Evolutionary conservation across 306 rosid genomes (phyloP).

Genomic region (Erythrophleum fordii): DNA sequence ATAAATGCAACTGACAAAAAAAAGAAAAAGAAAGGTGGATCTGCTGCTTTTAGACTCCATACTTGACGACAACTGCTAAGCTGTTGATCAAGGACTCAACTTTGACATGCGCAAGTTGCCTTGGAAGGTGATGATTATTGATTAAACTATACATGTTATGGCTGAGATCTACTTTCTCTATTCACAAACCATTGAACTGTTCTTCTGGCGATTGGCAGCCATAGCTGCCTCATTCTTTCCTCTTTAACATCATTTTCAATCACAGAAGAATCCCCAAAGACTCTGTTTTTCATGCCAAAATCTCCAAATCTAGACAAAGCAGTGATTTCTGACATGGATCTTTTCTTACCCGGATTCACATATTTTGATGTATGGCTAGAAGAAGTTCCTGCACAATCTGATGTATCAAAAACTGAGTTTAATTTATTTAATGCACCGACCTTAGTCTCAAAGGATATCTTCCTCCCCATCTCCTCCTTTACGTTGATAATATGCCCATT

Average conservation of each 20-base stretch:
- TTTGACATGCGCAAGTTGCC: background rate
- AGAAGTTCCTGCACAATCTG: slow-evolving; percentile 21
- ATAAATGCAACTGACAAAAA: background rate
- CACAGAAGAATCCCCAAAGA: slow-evolving; percentile 47
- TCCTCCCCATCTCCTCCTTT: slow-evolving; percentile 72
- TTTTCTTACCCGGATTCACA: slow-evolving; percentile 51
- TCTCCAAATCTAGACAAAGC: slow-evolving; percentile 68
- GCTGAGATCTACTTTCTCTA: slow-evolving; percentile 69
- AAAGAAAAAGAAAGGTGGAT: background rate
- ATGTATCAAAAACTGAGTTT: slow-evolving; percentile 37
- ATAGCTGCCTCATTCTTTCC: slow-evolving; percentile 71
- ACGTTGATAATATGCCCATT: slow-evolving; percentile 55
- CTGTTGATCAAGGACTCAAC: background rate
- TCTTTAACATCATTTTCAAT: slow-evolving; percentile 53
- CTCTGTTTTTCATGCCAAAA: slow-evolving; percentile 46
- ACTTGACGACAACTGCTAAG: slow-evolving; percentile 27
- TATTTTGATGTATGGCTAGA: slow-evolving; percentile 45
- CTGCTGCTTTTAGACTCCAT: slow-evolving; percentile 36
- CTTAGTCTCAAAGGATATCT: slow-evolving; percentile 65
- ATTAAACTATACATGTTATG: slow-evolving; percentile 56
- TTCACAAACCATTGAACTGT: slow-evolving; percentile 94
- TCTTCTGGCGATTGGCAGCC: slow-evolving; percentile 90
- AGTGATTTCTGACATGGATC: slow-evolving; percentile 87
- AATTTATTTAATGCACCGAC: slow-evolving; percentile 43
- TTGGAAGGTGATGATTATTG: slow-evolving; percentile 21